Base-by-base conservation (phyloP, 169 alveolate genomes). In the Babesia ovis region DNA sequence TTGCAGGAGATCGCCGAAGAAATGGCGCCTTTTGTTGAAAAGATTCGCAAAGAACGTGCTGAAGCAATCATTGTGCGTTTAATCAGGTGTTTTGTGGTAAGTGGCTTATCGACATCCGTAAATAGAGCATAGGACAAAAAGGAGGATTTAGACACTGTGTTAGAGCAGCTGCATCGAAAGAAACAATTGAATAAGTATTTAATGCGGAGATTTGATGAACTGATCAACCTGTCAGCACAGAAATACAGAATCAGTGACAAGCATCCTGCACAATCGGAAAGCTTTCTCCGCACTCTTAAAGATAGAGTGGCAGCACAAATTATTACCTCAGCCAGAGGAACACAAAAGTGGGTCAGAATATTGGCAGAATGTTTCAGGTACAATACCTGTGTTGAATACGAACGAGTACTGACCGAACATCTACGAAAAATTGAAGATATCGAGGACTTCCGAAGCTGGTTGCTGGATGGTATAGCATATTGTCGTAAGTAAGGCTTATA, bases 231-330 rank as follows among this genome's bases (percentile, higher is more conserved):
- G 34, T 41, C 85, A 4, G 27, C 82, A 16, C 58, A 81, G 35
- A 81, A 66, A 48, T 81, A 31, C 31, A 25, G 89, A n/a, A 45
- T 81, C 51, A 72, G 85, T 43, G 89, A 81, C 51, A 45, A 64
- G 20, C 82, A 71, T 43, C 85, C 86, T 18, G 77, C 89, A 25
- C n/a, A 61, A 8, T 81, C 89, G 32, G 89, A 81, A 59, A 39
- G 32, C 39, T 81, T 81, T 41, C 56, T 81, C 37, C 51, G 58
- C 34, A 41, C 68, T 12, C 42, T 81, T 16, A 81, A 81, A 58
- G 85, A 81, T 34, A 60, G 85, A 48, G 72, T 81, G 18, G 85
- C 85, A 12, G 89, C 89, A 6, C 82, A 81, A 45, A 51, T 48
- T 20, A 27, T 81, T 2, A 72, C 89, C 8, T 12, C 41, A 45